Conservation (phyloP, 2,329 filamentous ascomycete genomes). For the Pestalotiopsis sp. region DNA sequence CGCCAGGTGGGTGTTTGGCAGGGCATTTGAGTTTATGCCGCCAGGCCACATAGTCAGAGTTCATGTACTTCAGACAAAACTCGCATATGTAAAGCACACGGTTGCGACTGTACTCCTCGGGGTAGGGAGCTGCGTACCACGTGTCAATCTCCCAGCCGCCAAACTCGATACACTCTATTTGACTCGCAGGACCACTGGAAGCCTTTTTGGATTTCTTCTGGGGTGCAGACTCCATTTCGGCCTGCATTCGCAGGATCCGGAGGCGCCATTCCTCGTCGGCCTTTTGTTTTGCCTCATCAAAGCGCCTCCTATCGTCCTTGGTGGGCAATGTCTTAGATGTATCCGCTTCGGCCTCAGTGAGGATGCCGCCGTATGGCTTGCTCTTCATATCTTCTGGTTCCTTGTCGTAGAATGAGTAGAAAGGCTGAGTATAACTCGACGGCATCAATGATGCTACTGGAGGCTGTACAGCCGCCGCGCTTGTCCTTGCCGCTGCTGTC, state of each 20-base stretch:
- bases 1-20: constrained; percentile 93
- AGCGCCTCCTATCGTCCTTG: constrained; percentile 77
- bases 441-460: constrained; percentile 59
- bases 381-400: constrained; percentile 87
- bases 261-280: constrained; percentile 91
- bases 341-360: constrained; percentile 86
- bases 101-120: constrained; percentile 96
- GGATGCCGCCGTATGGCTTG: constrained; percentile 93
- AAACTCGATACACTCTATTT: constrained; percentile 99
- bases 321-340: constrained; percentile 85
- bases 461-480: constrained; percentile 35
- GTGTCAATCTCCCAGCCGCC: constrained; percentile 98
- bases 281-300: constrained; percentile 85
- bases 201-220: constrained; percentile 71
- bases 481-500: constrained; percentile 28
- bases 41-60: constrained; percentile 97
- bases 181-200: constrained; percentile 83
- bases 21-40: constrained; percentile 96
- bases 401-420: constrained; percentile 86
- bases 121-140: constrained; percentile 97
- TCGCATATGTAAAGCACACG: constrained; percentile 98
- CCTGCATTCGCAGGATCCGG: constrained; percentile 59
- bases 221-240: constrained; percentile 57
- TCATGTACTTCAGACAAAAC: constrained; percentile 99
- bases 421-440: constrained; percentile 70